Percentiles rank a stretch among this genome's conserved stretches.
Conservation (phyloP, 352 stramenopile species). For the Globisporangium acanthophoron region DNA sequence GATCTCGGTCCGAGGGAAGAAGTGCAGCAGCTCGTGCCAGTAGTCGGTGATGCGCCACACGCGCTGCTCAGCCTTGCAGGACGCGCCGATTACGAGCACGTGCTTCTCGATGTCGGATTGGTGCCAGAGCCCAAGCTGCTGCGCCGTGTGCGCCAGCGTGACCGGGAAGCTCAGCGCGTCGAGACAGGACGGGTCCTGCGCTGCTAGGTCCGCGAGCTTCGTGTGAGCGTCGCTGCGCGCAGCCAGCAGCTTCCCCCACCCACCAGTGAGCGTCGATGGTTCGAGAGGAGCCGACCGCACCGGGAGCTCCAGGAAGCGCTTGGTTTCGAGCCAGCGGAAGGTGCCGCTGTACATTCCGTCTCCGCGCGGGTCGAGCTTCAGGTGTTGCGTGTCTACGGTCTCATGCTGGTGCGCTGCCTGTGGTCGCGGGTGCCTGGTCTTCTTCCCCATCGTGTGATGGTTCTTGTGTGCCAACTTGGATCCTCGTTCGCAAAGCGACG, state of each 20-base stretch:
- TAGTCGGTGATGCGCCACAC: slow-evolving; percentile 64
- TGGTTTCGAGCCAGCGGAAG: slow-evolving; percentile 71
- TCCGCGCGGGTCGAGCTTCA: slow-evolving; percentile 58
- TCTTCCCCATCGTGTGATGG: background rate
- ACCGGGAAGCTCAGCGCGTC: slow-evolving; percentile 70
- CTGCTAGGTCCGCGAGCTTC: slow-evolving; percentile 34
- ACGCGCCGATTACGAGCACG: slow-evolving; percentile 55
- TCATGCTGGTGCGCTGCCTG: background rate
- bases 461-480: too few species aligned
- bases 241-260: slow-evolving; percentile 51
- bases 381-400: slow-evolving; percentile 11
- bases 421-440: background rate
- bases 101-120: slow-evolving; percentile 10
- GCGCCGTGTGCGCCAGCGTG: slow-evolving; percentile 44
- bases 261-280: slow-evolving; percentile 1
- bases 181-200: slow-evolving; percentile 57
- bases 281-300: background rate
- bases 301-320: slow-evolving; percentile 43
- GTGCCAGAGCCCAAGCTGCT: slow-evolving; percentile 25
- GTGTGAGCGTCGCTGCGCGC: slow-evolving; percentile 16
- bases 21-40: slow-evolving; percentile 47
- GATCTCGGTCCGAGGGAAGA: slow-evolving; percentile 28
- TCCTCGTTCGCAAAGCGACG: too few species aligned
- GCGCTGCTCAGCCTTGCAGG: slow-evolving; percentile 65
- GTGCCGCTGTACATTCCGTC: slow-evolving; percentile 79